phyloP scores from a whole-genome alignment of 495 filamentous ascomycete genomes.

The Stereocaulon alpinum region DNA sequence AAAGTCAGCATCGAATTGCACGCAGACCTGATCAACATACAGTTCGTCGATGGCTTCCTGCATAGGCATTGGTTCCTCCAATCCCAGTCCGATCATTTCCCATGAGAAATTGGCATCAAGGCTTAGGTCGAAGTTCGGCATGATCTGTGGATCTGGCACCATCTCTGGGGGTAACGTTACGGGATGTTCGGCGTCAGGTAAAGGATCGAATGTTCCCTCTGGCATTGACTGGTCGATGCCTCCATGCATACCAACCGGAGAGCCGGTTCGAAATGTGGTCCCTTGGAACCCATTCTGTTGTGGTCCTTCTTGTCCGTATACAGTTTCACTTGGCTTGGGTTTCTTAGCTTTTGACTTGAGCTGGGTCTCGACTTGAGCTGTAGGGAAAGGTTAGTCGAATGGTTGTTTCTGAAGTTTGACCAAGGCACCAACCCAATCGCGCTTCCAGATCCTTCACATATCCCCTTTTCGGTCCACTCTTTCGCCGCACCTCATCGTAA shows the following conservation, averaged over 20 bases:
- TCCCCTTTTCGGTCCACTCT: conserved; percentile 94
- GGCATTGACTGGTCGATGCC: conserved; percentile 16
- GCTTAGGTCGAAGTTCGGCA: conserved; percentile 13
- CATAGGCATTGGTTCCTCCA: conserved; percentile 83
- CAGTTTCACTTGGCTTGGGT: conserved; percentile 38
- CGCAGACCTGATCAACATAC: conserved; percentile 38
- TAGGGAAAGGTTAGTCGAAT: background rate
- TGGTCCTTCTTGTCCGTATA: conserved; percentile 20
- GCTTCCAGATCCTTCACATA: conserved; percentile 98
- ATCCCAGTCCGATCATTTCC: conserved; percentile 89
- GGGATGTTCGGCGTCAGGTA: conserved; percentile 22
- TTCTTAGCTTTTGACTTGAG: conserved; percentile 39
- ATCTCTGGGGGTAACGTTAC: conserved; percentile 17
- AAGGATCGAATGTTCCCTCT: conserved; percentile 18
- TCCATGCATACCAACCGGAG: background rate
- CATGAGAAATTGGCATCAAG: conserved; percentile 48
- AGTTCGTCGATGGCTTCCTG: conserved; percentile 86
- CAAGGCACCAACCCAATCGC: conserved; percentile 57
- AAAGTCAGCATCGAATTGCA: conserved; percentile 15
- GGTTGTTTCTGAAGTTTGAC: background rate
- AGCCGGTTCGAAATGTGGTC: conserved; percentile 12
- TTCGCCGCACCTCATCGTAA: conserved; percentile 93
- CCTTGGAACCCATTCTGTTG: conserved; percentile 16
- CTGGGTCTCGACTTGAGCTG: conserved; percentile 90
- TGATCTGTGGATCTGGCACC: conserved; percentile 14